Conservation (phyloP, 2,329 filamentous ascomycete species). For the Alternaria incomplexa region DNA sequence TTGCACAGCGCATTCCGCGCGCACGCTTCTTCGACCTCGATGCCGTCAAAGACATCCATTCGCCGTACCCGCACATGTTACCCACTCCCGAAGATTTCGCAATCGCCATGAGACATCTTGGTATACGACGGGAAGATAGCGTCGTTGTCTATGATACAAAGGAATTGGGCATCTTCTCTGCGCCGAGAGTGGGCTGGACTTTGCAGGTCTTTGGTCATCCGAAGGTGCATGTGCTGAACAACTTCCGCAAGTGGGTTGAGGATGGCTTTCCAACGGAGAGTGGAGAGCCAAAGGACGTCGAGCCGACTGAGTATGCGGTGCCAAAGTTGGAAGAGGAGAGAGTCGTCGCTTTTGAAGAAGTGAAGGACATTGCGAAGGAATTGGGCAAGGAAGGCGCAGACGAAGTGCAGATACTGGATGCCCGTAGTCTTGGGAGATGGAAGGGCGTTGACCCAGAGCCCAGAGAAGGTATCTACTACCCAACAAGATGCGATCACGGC, state of each 20-base stretch:
- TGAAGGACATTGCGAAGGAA: conserved; percentile 77
- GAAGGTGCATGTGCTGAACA: conserved; percentile 89
- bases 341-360: conserved; percentile 81
- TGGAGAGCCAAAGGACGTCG: conserved; percentile 66
- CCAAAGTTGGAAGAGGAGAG: conserved; percentile 60
- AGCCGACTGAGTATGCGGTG: conserved; percentile 51
- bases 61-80: conserved; percentile 95
- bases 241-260: conserved; percentile 93
- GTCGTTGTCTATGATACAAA: conserved; percentile 94
- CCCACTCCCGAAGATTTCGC: conserved; percentile 82
- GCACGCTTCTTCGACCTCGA: conserved; percentile 97
- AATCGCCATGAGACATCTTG: conserved; percentile 84
- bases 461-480: conserved; percentile 63
- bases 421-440: conserved; percentile 79
- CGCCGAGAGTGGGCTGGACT: conserved; percentile 93
- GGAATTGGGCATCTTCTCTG: conserved; percentile 92
- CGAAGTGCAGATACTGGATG: conserved; percentile 87
- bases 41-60: conserved; percentile 83
- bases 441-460: conserved; percentile 85
- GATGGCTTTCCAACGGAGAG: conserved; percentile 81
- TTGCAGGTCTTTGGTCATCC: conserved; percentile 87
- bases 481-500: too few species aligned
- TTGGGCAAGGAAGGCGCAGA: conserved; percentile 82
- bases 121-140: conserved; percentile 84
- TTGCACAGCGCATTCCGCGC: conserved; percentile 81